phyloP scores from a whole-genome alignment of 2,329 filamentous ascomycete species.

The Tolypocladium endophyticum region DNA sequence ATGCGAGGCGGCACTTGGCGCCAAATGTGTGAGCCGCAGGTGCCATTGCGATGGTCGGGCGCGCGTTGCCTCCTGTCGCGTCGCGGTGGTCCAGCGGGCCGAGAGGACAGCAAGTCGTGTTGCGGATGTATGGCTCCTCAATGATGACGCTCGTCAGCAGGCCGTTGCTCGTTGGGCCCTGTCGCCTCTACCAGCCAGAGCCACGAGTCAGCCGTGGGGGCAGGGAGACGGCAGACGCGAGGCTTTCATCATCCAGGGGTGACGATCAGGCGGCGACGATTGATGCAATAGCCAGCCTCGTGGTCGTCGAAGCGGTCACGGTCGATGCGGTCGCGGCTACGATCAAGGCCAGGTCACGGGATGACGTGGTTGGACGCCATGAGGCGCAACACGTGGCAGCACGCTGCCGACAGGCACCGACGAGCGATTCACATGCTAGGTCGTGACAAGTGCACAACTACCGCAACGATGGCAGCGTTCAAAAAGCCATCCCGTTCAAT shows the following conservation, averaged over 20 bases:
- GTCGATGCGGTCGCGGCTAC: background rate
- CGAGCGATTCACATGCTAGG: background rate
- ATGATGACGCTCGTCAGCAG: background rate
- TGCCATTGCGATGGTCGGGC: conserved; percentile 1
- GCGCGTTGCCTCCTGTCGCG: background rate
- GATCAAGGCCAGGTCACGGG: background rate
- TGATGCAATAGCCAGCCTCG: background rate
- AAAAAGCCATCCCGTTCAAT: background rate
- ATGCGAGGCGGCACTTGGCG: conserved; percentile 45
- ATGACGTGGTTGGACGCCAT: background rate
- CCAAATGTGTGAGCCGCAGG: conserved; percentile 43
- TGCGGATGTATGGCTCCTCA: background rate
- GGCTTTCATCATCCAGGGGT: background rate
- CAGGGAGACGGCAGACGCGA: background rate
- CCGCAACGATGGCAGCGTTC: too few species aligned
- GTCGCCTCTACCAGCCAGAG: background rate
- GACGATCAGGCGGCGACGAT: background rate
- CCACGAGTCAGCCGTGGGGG: conserved; percentile 1
- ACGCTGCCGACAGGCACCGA: background rate
- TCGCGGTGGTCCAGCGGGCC: background rate
- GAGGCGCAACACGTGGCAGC: background rate
- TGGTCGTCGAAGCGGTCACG: background rate
- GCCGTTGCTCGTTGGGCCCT: background rate
- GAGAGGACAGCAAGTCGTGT: background rate
- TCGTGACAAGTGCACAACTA: too few species aligned